These are phyloP conservation scores for Geotrichum europaeum DNA, from an alignment of 1,139 yeast species.

Conservation along the genomic window DNA sequence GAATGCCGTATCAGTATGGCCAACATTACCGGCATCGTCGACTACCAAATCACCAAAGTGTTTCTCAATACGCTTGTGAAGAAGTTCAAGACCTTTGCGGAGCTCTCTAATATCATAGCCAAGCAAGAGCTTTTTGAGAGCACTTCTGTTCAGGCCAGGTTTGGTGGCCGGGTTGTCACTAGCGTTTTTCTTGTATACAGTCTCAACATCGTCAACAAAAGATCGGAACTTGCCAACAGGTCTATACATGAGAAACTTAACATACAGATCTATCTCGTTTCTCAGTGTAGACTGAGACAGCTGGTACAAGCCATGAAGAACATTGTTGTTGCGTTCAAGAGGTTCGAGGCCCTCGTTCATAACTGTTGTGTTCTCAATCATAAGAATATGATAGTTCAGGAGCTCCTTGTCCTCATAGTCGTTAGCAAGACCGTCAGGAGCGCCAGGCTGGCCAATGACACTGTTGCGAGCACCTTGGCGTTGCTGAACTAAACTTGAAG, in stretches of 20 bases:
- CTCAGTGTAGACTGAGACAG: conserved; percentile 39
- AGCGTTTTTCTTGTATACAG: conserved; percentile 40
- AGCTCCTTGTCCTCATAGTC: conserved; percentile 53
- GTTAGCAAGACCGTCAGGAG: conserved; percentile 3
- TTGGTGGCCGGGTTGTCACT: conserved; percentile 49
- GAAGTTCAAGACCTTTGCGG: conserved; percentile 47
- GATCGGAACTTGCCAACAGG: conserved; percentile 61
- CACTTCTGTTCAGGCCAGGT: conserved; percentile 57
- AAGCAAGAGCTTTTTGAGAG: conserved; percentile 50
- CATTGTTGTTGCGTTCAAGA: conserved; percentile 32
- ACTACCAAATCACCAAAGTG: conserved; percentile 42
- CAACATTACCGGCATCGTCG: conserved; percentile 32
- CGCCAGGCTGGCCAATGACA: conserved; percentile 6
- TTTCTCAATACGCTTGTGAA: conserved; percentile 52
- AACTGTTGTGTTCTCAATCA: conserved; percentile 59
- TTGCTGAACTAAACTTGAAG: conserved; percentile 14
- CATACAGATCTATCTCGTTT: conserved; percentile 44
- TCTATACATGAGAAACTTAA: conserved; percentile 47
- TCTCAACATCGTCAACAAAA: conserved; percentile 61
- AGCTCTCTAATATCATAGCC: conserved; percentile 58
- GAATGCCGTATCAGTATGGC: conserved; percentile 38
- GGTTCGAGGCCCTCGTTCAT: conserved; percentile 46
- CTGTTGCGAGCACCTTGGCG: conserved; percentile 6
- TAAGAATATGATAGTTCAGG: conserved; percentile 51
- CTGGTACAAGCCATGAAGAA: conserved; percentile 31